Base-by-base conservation (phyloP, 2,329 filamentous ascomycete genomes). In the Microcyclospora pomicola region DNA sequence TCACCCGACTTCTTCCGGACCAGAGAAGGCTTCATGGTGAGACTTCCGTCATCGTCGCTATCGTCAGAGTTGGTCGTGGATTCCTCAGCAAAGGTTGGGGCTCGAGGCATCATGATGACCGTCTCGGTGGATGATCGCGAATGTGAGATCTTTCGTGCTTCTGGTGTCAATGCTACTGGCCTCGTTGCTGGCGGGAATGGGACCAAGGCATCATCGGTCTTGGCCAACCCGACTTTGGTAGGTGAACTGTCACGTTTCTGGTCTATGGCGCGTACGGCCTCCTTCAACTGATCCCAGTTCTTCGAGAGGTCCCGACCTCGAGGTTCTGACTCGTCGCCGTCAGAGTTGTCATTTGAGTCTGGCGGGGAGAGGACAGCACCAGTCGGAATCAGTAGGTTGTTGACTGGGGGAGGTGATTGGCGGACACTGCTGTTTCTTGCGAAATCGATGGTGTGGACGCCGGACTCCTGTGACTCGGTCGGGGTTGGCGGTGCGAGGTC, bases 1-100 rank as follows among this genome's bases (percentile, higher is more conserved):
- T 98, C 91, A 27, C 91, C 91, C 30, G 91, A 96, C 71, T 98
- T 98, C 68, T 98, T 98, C 52, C 91, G 79, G 9, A 98, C 78
- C 77, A 96, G 92, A 38, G 78, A 77, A n/a, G 87, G 86, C 63
- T 91, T 92, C 24, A 39, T 47, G 27, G 47, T 40, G 13, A 44
- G 43, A 27, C 46, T 44, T 10, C 55, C 51, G 65, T 69, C 45
- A 15, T 65, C 79, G 42, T 74, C 69, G 49, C 68, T 69, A 33
- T 71, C 71, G 29, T 61, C 59, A 28, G 63, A 62, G 32, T 63
- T 65, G 38, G 60, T 60, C 36, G 59, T 55, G 38, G 62, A 52
- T 12, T 62, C 61, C 49, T 69, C 46, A 50, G 66, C 54, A 54
- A 67, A 52, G 10, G 45, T 48, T 49, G 68, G 50, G 43, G 53